Evolutionary conservation across 2,329 filamentous ascomycete genomes (phyloP), one percentile per base, ranked within the genome.

Genomic region (Chaetomiaceae sp.): DNA sequence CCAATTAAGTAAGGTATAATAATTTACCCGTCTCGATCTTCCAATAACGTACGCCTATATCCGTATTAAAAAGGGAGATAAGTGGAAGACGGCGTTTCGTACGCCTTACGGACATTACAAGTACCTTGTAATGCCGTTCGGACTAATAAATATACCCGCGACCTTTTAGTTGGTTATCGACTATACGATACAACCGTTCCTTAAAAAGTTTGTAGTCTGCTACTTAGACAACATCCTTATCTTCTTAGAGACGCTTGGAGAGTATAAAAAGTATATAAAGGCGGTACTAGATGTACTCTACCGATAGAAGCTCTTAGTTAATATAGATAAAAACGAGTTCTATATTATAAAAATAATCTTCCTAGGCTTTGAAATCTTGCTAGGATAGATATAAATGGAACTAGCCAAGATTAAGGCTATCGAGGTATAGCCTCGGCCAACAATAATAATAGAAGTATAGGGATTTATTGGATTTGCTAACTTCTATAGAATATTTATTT

Each of bases 401-500:
- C 45, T 13, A 27, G 4, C 11, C 2, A 38, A 38, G 11, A 23
- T 38, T 21, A 20, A 37, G n/a, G 34, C 18, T 1, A 30, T 46
- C 4, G 13, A 4, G 10, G 18, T n/a, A 11, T 50, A 18, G 40
- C 33, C 9, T n/a, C 11, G 2, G 14, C 30, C 13, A 0, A 45
- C 8, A 4, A 57, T 16, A 13, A 36, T 58, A 10, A 54, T 59
- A 18, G 55, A 67, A 1, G 48, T 68, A 7, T 56, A 64, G 51
- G 37, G 48, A 2, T 67, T 69, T 48, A 16, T 68, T 14, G 56
- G 61, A 1, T 70, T 69, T 51, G 49, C 55, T 4, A 71, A 70
- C 53, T 71, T 69, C 42, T 70, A 70, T 44, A 8, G 53, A 37
- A 33, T 54, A 13, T 70, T 69, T 54, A 66, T 70, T 10, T 44